These are phyloP conservation scores for Plasmodium inui DNA, from an alignment of 169 alveolate species.

Conservation along the genomic window DNA sequence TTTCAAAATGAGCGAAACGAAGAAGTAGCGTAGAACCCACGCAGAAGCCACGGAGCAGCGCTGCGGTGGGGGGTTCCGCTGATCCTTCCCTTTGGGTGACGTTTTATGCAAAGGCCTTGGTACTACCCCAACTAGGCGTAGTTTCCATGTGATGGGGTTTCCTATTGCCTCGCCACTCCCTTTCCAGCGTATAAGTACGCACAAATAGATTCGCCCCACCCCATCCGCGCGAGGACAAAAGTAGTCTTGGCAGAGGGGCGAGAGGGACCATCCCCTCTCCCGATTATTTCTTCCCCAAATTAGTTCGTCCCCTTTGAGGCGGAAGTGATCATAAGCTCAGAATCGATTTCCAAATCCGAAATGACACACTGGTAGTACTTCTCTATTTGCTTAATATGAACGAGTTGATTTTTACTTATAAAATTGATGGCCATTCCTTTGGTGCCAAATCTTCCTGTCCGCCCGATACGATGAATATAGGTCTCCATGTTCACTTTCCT, in stretches of 20 bases:
- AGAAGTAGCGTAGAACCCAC: neutral
- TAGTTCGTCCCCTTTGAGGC: conserved; percentile 6
- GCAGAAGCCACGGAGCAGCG: neutral
- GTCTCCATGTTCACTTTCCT: conserved; percentile 84
- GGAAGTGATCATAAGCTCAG: conserved; percentile 63
- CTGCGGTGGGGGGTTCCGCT: neutral
- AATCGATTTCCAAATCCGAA: conserved; percentile 63
- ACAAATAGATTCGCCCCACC: too few relatives aligned
- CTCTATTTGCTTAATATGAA: conserved; percentile 83
- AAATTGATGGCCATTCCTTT: conserved; percentile 96
- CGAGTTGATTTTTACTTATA: conserved; percentile 80
- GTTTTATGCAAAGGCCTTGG: too few relatives aligned
- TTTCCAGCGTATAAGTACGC: too few relatives aligned
- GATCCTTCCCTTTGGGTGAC: too few relatives aligned
- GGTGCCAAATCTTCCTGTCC: conserved; percentile 98
- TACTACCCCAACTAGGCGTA: neutral
- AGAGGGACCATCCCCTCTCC: too few relatives aligned
- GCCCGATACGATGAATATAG: conserved; percentile 97
- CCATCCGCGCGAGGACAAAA: too few relatives aligned
- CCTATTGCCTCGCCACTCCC: neutral
- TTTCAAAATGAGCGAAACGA: conserved; percentile 67
- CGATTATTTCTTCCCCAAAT: neutral
- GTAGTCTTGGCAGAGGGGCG: too few relatives aligned
- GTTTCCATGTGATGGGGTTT: neutral
- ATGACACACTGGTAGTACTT: conserved; percentile 78